Conservation (phyloP, 768 basidiomycete species). For the Mycena capillaripes region DNA sequence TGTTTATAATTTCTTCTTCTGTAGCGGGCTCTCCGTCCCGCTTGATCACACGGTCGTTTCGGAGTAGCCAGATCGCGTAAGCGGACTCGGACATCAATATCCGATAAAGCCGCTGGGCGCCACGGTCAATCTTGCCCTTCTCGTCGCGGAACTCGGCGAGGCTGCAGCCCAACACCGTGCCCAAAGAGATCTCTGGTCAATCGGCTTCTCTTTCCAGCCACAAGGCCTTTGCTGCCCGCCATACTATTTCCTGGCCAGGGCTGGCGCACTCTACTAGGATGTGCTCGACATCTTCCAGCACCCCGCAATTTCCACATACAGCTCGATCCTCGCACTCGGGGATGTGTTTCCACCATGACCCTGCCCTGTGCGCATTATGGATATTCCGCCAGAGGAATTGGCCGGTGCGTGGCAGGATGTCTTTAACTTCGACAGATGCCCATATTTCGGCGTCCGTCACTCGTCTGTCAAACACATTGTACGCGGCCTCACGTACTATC, state of each 20-base stretch:
- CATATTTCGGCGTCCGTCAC: neutral
- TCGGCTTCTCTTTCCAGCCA: slow-evolving; percentile 13
- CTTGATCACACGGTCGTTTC: neutral
- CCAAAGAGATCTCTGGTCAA: slow-evolving; percentile 25
- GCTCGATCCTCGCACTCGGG: neutral
- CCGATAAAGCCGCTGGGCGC: neutral
- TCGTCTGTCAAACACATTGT: neutral
- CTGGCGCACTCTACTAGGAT: neutral
- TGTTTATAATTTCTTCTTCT: neutral
- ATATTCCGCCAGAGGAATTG: neutral
- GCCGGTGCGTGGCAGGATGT: neutral
- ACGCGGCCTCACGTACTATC: neutral
- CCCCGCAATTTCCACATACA: neutral
- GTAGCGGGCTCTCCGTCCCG: neutral
- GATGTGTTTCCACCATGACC: neutral
- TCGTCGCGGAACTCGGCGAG: neutral
- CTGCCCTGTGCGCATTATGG: neutral
- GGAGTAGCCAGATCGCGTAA: neutral
- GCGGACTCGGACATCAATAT: neutral
- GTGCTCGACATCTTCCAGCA: neutral
- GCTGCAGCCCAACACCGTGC: neutral
- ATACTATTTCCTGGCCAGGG: neutral
- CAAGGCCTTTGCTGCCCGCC: neutral
- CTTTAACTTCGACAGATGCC: neutral
- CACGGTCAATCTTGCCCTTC: neutral